Conservation (phyloP, 169 alveolate genomes). For the Plasmodium coatneyi region DNA sequence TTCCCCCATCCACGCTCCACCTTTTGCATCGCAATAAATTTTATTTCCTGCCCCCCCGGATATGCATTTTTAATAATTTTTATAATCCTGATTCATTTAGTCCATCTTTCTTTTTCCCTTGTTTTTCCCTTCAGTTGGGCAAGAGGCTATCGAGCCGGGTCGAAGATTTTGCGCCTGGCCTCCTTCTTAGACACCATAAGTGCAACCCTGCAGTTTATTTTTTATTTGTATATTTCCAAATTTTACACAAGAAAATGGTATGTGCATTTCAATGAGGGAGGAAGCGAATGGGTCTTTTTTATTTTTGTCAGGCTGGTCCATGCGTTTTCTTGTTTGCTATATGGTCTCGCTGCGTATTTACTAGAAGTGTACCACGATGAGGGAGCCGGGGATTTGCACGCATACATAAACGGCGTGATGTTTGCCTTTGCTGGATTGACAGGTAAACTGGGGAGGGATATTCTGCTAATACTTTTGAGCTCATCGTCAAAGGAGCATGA, state of each 20-base stretch:
- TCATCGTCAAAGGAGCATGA: background rate
- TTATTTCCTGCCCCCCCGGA: background rate
- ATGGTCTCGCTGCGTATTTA: constrained; percentile 91
- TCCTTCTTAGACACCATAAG: constrained; percentile 92
- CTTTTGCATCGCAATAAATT: background rate
- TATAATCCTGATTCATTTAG: background rate
- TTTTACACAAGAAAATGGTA: constrained; percentile 91
- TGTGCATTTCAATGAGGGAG: constrained; percentile 91
- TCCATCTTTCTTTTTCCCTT: background rate
- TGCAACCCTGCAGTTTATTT: constrained; percentile 91
- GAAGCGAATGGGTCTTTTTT: constrained; percentile 91
- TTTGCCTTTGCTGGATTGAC: constrained; percentile 87
- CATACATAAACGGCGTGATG: constrained; percentile 90
- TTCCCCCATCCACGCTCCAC: background rate
- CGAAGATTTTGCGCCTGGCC: constrained; percentile 91
- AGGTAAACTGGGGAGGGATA: constrained; percentile 79
- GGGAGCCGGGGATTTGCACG: constrained; percentile 94
- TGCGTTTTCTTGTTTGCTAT: constrained; percentile 89
- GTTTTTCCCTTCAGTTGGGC: constrained; percentile 88
- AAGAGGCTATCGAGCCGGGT: constrained; percentile 94
- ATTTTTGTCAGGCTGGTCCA: constrained; percentile 90
- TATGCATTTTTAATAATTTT: background rate
- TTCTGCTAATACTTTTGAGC: background rate
- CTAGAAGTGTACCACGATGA: constrained; percentile 94
- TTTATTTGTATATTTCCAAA: constrained; percentile 90